Percentiles rank a stretch among this genome's conserved stretches.
Evolutionary conservation across 1,139 yeast genomes (phyloP).

Genomic region (Protomyces lactucae-debilis): DNA sequence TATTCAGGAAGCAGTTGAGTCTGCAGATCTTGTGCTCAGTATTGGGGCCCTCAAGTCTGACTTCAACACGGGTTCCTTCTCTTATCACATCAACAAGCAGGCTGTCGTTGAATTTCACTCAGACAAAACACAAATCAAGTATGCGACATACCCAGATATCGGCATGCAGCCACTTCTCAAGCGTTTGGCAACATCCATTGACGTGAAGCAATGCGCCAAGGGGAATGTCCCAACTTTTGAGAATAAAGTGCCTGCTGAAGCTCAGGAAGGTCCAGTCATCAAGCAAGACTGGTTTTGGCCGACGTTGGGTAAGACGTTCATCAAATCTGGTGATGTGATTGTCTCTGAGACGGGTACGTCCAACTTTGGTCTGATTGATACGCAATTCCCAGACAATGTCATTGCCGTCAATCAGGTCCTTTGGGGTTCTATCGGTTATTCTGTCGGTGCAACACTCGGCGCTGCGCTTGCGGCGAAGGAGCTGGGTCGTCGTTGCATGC

Average conservation of each 20-base stretch:
- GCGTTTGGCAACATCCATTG: slow-evolving; percentile 41
- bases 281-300: slow-evolving; percentile 34
- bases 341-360: slow-evolving; percentile 76
- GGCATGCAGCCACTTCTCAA: slow-evolving; percentile 42
- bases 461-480: slow-evolving; percentile 66
- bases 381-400: slow-evolving; percentile 52
- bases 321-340: slow-evolving; percentile 60
- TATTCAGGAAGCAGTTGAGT: slow-evolving; percentile 41
- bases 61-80: slow-evolving; percentile 46
- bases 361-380: slow-evolving; percentile 64
- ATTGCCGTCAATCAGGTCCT: slow-evolving; percentile 59
- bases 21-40: slow-evolving; percentile 41
- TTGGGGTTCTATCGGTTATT: slow-evolving; percentile 81
- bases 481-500: slow-evolving; percentile 53
- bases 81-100: slow-evolving; percentile 41
- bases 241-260: slow-evolving; percentile 26
- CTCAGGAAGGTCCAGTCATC: slow-evolving; percentile 33
- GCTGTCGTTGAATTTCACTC: slow-evolving; percentile 44
- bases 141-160: slow-evolving; percentile 36
- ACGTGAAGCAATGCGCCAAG: slow-evolving; percentile 37
- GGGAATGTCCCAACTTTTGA: slow-evolving; percentile 26
- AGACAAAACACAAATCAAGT: slow-evolving; percentile 47
- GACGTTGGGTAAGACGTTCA: slow-evolving; percentile 37
- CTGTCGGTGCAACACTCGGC: slow-evolving; percentile 79
- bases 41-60: slow-evolving; percentile 45